A percentile compares a stretch with the other conserved stretches of the same genome.
Evolutionary conservation across 768 basidiomycete genomes (phyloP).

Genomic region (Pleurotus salmoneostramineus): DNA sequence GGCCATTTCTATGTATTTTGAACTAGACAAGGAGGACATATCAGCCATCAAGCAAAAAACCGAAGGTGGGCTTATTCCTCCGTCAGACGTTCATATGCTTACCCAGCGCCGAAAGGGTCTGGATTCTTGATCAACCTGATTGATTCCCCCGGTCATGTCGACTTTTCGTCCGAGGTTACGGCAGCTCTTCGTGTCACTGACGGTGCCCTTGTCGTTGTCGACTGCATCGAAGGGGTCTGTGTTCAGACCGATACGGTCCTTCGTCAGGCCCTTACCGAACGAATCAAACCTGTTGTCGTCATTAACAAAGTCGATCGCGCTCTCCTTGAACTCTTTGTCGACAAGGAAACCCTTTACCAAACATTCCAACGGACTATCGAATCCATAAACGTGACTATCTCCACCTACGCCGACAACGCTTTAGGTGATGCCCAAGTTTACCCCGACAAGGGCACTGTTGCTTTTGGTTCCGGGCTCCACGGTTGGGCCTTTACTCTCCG

Average conservation of each 20-base stretch:
- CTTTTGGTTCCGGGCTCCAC: slow-evolving; percentile 98
- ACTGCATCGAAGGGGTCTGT: slow-evolving; percentile 99
- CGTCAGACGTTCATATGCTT: not conserved
- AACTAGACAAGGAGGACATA: slow-evolving; percentile 88
- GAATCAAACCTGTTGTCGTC: slow-evolving; percentile 98
- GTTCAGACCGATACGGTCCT: slow-evolving; percentile 99
- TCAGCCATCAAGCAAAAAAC: slow-evolving; percentile 91
- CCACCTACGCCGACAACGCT: slow-evolving; percentile 89
- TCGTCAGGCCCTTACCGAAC: slow-evolving; percentile 94
- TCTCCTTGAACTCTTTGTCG: slow-evolving; percentile 94
- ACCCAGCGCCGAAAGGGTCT: slow-evolving; percentile 46
- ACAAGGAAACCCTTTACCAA: slow-evolving; percentile 96
- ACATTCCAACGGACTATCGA: slow-evolving; percentile 97
- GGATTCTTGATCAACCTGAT: slow-evolving; percentile 99
- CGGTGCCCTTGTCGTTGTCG: slow-evolving; percentile 98
- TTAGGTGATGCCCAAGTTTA: slow-evolving; percentile 99
- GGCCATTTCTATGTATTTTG: slow-evolving; percentile 99
- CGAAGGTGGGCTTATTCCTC: slow-evolving; percentile 49
- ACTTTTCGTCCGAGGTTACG: slow-evolving; percentile 99
- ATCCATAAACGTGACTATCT: slow-evolving; percentile 96
- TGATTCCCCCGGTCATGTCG: slow-evolving; percentile 99
- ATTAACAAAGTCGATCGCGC: slow-evolving; percentile 99
- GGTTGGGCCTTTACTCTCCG: slow-evolving; percentile 99
- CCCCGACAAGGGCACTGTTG: slow-evolving; percentile 97
- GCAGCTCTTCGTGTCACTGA: slow-evolving; percentile 99